Percentiles rank a stretch among this genome's conserved stretches.
phyloP scores from a whole-genome alignment of 371 early-diverging fungal species.

The Dipsacomyces acuminosporus region DNA sequence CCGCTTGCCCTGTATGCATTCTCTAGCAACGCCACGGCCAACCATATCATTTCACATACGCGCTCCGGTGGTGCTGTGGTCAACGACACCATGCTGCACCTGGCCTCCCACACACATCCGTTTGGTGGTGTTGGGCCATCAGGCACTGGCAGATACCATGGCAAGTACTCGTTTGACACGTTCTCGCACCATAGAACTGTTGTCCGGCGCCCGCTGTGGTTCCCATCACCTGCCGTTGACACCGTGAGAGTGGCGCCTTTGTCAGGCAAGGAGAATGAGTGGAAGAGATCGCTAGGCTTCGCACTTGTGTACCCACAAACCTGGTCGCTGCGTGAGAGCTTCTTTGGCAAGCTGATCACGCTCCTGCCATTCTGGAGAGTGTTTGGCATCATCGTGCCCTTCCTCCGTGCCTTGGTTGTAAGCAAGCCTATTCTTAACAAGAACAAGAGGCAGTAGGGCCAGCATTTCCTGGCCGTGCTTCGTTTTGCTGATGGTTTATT shows the following conservation, averaged over 20 bases:
- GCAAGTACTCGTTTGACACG: constrained; percentile 64
- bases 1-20: constrained; percentile 74
- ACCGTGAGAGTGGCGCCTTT: neutral
- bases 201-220: constrained; percentile 26
- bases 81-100: constrained; percentile 72
- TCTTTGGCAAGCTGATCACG: constrained; percentile 21
- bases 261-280: neutral
- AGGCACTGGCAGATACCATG: constrained; percentile 87
- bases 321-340: constrained; percentile 13
- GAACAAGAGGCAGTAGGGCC: too few relatives aligned
- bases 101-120: constrained; percentile 57
- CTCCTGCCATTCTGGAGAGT: constrained; percentile 40
- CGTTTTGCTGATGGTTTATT: too few relatives aligned
- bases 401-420: too few relatives aligned
- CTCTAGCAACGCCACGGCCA: constrained; percentile 45
- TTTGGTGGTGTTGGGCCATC: constrained; percentile 92
- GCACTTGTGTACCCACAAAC: constrained; percentile 27
- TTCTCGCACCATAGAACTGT: constrained; percentile 68
- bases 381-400: too few relatives aligned
- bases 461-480: too few relatives aligned
- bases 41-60: constrained; percentile 51
- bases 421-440: too few relatives aligned
- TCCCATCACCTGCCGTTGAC: constrained; percentile 39
- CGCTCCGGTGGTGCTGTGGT: constrained; percentile 71
- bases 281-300: constrained; percentile 11